These are phyloP conservation scores for Neofusicoccum laricinum DNA, from an alignment of 2,329 filamentous ascomycete genomes.

Conservation along the genomic window DNA sequence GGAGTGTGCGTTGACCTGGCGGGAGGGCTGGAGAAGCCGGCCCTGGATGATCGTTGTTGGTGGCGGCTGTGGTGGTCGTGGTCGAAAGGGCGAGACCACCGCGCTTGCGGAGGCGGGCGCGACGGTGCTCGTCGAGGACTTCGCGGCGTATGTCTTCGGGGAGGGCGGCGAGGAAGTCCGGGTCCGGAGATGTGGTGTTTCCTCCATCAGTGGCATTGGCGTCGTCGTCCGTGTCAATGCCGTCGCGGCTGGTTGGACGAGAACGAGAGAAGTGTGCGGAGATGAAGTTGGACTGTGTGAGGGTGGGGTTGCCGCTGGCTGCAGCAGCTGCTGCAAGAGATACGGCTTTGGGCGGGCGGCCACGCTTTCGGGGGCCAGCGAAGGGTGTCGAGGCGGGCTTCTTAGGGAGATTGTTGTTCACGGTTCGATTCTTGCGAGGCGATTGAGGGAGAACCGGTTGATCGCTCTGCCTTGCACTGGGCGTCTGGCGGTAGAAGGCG, in stretches of 20 bases:
- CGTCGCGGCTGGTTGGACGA: constrained; percentile 27
- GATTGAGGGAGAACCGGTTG: constrained; percentile 43
- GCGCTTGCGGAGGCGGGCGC: constrained; percentile 45
- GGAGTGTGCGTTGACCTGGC: constrained; percentile 37
- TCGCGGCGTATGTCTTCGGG: constrained; percentile 78
- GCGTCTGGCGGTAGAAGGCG: constrained; percentile 57
- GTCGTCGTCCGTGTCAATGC: constrained; percentile 26
- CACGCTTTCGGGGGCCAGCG: constrained; percentile 59
- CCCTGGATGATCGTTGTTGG: not conserved
- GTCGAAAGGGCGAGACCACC: not conserved
- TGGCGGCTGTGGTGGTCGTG: not conserved
- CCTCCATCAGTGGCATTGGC: not conserved
- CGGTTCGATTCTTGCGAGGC: constrained; percentile 52
- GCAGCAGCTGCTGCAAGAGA: constrained; percentile 42
- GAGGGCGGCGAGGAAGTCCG: constrained; percentile 75
- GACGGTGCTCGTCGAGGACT: constrained; percentile 71
- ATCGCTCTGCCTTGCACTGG: not conserved
- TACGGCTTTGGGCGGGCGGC: constrained; percentile 40
- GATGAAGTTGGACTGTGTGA: constrained; percentile 75
- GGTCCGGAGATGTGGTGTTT: constrained; percentile 28
- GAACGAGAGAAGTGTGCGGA: constrained; percentile 24
- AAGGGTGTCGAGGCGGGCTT: constrained; percentile 55
- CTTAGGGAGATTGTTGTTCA: constrained; percentile 42
- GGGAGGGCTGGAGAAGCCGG: constrained; percentile 18
- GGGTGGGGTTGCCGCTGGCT: constrained; percentile 43